Evolutionary conservation across 495 filamentous ascomycete species (phyloP).

Genomic region (Cairneyella variabilis): DNA sequence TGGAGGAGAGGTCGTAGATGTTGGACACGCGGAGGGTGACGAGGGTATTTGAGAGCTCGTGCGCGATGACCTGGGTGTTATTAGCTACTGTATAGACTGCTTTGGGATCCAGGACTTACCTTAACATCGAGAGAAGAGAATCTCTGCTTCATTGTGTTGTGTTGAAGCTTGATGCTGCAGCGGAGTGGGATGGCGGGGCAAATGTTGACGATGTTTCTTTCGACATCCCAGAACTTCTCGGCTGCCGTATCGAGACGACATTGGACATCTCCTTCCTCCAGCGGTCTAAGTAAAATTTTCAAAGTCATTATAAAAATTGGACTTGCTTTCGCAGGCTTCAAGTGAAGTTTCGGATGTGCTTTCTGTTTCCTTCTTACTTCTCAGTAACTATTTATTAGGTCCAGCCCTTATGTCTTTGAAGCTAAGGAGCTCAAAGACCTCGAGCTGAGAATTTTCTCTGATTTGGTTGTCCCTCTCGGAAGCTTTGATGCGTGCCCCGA

Average conservation of each 20-base stretch:
- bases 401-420: too few species aligned
- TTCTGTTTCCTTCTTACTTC: too few species aligned
- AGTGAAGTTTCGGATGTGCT: background rate
- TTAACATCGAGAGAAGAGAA: slow-evolving; percentile 57
- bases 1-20: slow-evolving; percentile 81
- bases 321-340: background rate
- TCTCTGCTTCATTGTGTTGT: slow-evolving; percentile 83
- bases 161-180: background rate
- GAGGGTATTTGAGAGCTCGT: slow-evolving; percentile 77
- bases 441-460: too few species aligned
- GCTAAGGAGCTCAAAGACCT: too few species aligned
- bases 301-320: too few species aligned
- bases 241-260: background rate
- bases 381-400: too few species aligned
- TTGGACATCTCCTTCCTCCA: background rate
- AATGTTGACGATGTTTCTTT: slow-evolving; percentile 9
- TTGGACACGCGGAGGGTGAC: slow-evolving; percentile 80
- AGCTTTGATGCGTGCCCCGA: too few species aligned
- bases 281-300: too few species aligned
- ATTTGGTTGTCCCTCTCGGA: too few species aligned
- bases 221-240: background rate
- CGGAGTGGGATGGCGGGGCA: slow-evolving; percentile 17
- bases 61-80: slow-evolving; percentile 70
- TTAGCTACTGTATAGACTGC: slow-evolving; percentile 15
- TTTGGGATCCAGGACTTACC: background rate